A percentile compares a stretch with the other conserved stretches of the same genome.
Conservation (phyloP, 225 moss, liverwort and hornwort species). For the Ulota crispa region DNA sequence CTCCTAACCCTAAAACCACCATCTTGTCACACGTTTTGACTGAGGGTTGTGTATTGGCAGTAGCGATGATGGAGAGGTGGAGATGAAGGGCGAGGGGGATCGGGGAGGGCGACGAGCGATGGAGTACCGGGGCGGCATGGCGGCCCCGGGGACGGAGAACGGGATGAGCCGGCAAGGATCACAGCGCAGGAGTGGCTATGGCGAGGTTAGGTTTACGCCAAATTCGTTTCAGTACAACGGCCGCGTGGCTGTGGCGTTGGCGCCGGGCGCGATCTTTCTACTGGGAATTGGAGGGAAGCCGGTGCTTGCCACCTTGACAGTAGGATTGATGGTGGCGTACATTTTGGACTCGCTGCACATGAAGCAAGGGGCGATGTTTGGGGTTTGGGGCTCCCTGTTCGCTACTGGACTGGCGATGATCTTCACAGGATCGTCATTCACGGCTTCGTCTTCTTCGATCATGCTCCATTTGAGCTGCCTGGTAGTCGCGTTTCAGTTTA, state of each 20-base stretch:
- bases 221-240: constrained; percentile 95
- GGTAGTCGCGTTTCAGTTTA: constrained; percentile 78
- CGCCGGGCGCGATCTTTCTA: constrained; percentile 77
- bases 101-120: constrained; percentile 23
- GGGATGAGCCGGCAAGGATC: constrained; percentile 38
- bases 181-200: constrained; percentile 40
- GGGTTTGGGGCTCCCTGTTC: constrained; percentile 75
- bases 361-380: constrained; percentile 94
- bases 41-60: neutral
- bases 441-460: constrained; percentile 50
- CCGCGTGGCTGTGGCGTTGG: constrained; percentile 76
- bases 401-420: constrained; percentile 71
- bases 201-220: constrained; percentile 83
- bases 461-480: constrained; percentile 62
- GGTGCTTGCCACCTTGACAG: constrained; percentile 71
- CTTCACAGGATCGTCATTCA: constrained; percentile 61
- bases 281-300: constrained; percentile 88
- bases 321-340: constrained; percentile 91
- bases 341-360: constrained; percentile 84
- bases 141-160: constrained; percentile 55
- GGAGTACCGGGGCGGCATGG: constrained; percentile 46
- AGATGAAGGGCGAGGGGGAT: constrained; percentile 27
- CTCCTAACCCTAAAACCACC: neutral
- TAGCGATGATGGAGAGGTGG: constrained; percentile 35
- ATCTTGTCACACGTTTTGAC: neutral